These are phyloP conservation scores for Ogataea glucozyma DNA, from an alignment of 805 yeast species.

Conservation along the genomic window DNA sequence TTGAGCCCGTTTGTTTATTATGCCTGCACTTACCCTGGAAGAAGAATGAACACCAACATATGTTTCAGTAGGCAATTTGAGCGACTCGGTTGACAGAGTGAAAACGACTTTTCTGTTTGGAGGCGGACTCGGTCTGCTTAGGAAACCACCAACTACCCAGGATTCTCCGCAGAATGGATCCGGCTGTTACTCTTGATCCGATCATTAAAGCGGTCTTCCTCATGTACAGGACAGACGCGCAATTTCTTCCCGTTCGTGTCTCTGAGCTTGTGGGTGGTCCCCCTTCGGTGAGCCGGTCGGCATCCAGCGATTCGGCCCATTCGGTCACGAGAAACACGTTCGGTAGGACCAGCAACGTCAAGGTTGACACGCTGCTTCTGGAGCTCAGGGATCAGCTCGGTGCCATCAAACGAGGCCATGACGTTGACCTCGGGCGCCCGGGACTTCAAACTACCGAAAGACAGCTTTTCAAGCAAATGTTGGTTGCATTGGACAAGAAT, in stretches of 20 bases:
- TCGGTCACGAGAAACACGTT: constrained; percentile 8
- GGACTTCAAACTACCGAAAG: constrained; percentile 10
- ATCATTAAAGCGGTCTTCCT: constrained; percentile 24
- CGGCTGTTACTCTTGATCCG: constrained; percentile 17
- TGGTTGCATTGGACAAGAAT: constrained; percentile 11
- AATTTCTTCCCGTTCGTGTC: constrained; percentile 13
- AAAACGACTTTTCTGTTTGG: too few species aligned
- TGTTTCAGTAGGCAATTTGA: too few species aligned
- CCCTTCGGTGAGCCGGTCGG: constrained; percentile 11
- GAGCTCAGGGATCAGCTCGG: constrained; percentile 15
- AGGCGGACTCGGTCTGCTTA: too few species aligned
- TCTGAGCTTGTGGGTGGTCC: constrained; percentile 17
- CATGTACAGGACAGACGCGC: constrained; percentile 19
- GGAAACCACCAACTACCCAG: too few species aligned
- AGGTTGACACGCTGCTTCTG: constrained; percentile 12
- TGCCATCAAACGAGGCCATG: constrained; percentile 14
- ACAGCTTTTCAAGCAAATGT: constrained; percentile 17
- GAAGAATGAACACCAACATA: too few species aligned
- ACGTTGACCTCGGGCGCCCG: constrained; percentile 9
- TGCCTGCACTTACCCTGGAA: too few species aligned
- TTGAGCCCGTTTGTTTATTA: neutral
- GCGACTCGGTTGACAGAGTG: too few species aligned
- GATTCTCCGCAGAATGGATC: too few species aligned
- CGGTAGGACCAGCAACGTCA: constrained; percentile 4
- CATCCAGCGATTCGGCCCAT: constrained; percentile 13